These are phyloP conservation scores for Candida boidinii DNA, from an alignment of 805 yeast species.

Conservation along the genomic window DNA sequence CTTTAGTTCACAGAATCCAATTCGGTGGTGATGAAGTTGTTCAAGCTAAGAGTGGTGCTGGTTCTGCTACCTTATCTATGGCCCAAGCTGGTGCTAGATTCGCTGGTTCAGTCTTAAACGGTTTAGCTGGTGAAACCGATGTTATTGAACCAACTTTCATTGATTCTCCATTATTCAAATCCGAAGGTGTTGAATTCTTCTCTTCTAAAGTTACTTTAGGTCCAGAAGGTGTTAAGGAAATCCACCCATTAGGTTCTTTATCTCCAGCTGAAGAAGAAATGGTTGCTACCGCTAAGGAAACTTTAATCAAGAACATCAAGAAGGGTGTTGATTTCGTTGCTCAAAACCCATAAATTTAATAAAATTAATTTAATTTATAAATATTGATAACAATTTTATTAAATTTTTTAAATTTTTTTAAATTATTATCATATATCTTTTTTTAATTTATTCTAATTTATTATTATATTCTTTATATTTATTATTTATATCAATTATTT, in stretches of 20 bases:
- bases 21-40: conserved; percentile 90
- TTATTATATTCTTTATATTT: no score
- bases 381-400: no score
- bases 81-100: conserved; percentile 79
- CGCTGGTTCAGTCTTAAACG: conserved; percentile 58
- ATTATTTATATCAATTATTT: no score
- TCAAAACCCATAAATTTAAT: conserved; percentile 47
- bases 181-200: conserved; percentile 94
- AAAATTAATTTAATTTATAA: no score
- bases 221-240: conserved; percentile 75
- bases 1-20: conserved; percentile 81
- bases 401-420: no score
- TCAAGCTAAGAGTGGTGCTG: conserved; percentile 77
- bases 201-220: conserved; percentile 93
- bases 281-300: conserved; percentile 77
- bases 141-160: conserved; percentile 47
- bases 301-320: conserved; percentile 81
- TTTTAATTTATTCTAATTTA: no score
- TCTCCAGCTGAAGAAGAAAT: conserved; percentile 77
- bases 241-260: conserved; percentile 71
- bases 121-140: conserved; percentile 34
- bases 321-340: conserved; percentile 89
- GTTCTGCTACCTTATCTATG: conserved; percentile 81
- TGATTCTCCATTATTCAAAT: conserved; percentile 73
- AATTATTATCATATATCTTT: no score